These are phyloP conservation scores for Vanderwaltozyma tropicalis DNA, from an alignment of 805 yeast species.

Conservation along the genomic window DNA sequence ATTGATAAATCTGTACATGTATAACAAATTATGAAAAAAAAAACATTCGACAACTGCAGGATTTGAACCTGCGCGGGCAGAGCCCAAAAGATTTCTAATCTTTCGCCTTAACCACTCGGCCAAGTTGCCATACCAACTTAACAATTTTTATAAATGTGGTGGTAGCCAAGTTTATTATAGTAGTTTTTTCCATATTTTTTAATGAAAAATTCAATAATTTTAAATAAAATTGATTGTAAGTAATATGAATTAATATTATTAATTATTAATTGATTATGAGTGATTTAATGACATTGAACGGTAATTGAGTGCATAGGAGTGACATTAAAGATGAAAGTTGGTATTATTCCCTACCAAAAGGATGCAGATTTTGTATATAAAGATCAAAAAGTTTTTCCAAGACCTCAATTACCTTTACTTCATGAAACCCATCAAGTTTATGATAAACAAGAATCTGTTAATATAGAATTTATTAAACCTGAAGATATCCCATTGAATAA, in stretches of 20 bases:
- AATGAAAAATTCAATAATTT: no score
- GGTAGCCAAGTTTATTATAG: no score
- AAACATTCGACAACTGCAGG: slow-evolving; percentile 6
- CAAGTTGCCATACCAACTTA: slow-evolving; percentile 1
- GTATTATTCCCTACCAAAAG: slow-evolving; percentile 22
- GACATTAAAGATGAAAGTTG: slow-evolving; percentile 23
- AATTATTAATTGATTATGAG: no score
- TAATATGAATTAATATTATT: no score
- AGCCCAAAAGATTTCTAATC: slow-evolving; percentile 7
- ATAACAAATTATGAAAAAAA: neutral
- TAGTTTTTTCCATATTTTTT: no score
- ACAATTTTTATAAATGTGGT: neutral
- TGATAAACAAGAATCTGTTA: slow-evolving; percentile 1
- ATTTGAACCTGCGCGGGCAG: slow-evolving; percentile 6
- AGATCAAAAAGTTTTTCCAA: slow-evolving; percentile 1
- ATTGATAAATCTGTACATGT: no score
- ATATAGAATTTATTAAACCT: slow-evolving; percentile 16
- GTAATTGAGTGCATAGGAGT: no score
- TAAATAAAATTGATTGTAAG: no score
- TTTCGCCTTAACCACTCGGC: slow-evolving; percentile 7
- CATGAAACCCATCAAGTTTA: slow-evolving; percentile 10
- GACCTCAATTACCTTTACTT: slow-evolving; percentile 18
- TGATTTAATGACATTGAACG: no score
- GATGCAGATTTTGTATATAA: slow-evolving; percentile 17
- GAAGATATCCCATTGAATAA: slow-evolving; percentile 79